Evolutionary conservation across 1,139 yeast species (phyloP).

Genomic region (Kurtzmaniella natalensis): DNA sequence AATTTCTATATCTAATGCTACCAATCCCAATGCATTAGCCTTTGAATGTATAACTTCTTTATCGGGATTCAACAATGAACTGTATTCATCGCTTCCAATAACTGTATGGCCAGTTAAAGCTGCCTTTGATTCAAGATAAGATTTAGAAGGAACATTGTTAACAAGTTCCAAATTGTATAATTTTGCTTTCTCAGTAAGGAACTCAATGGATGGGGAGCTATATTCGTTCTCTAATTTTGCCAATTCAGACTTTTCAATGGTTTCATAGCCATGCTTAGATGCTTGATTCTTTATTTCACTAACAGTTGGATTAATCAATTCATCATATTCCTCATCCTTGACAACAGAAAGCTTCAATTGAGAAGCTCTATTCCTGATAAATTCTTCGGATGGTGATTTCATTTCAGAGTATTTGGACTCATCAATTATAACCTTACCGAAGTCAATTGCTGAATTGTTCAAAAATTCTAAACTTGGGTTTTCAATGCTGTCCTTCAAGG

Average conservation of each 20-base stretch:
- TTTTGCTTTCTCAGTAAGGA: constrained; percentile 17
- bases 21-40: constrained; percentile 12
- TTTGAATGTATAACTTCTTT: constrained; percentile 11
- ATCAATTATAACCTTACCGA: constrained; percentile 2
- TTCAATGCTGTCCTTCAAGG: constrained; percentile 11
- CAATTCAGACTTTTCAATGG: constrained; percentile 13
- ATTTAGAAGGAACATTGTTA: background rate
- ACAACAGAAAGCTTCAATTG: constrained; percentile 3
- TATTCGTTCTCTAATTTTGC: constrained; percentile 7
- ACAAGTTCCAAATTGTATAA: constrained; percentile 10
- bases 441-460: background rate
- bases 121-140: constrained; percentile 31
- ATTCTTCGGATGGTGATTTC: constrained; percentile 16
- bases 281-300: constrained; percentile 12
- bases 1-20: constrained; percentile 6
- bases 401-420: constrained; percentile 2
- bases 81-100: constrained; percentile 20
- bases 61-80: constrained; percentile 13
- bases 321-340: constrained; percentile 5
- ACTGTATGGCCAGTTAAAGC: constrained; percentile 21
- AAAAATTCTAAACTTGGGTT: constrained; percentile 20
- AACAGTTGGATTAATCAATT: constrained; percentile 12
- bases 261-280: constrained; percentile 12
- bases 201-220: constrained; percentile 15
- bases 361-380: constrained; percentile 17